Conservation (phyloP, 2,329 filamentous ascomycete species). For the Cadophora malorum region DNA sequence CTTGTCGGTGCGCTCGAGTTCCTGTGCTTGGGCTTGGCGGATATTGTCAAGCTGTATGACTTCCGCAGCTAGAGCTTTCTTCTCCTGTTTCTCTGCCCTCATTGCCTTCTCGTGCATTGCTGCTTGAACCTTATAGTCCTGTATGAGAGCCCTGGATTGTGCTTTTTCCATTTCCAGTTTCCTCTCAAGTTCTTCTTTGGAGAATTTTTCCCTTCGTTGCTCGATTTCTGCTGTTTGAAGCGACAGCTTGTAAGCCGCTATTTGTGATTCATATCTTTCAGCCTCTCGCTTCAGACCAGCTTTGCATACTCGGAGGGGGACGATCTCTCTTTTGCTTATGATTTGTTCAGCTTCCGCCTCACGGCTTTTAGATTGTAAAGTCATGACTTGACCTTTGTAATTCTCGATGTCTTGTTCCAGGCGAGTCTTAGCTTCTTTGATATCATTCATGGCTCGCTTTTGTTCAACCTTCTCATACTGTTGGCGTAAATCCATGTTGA, state of each 20-base stretch:
- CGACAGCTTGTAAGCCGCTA: not conserved
- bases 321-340: not conserved
- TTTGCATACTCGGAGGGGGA: not conserved
- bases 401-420: not conserved
- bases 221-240: not conserved
- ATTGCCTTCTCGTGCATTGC: not conserved
- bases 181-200: not conserved
- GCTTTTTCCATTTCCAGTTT: not conserved
- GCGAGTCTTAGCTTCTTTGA: not conserved
- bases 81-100: not conserved
- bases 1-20: not conserved
- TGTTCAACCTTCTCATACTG: not conserved
- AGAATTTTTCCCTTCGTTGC: not conserved
- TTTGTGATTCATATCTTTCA: not conserved
- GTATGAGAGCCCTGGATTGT: not conserved
- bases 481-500: not conserved
- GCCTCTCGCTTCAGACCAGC: not conserved
- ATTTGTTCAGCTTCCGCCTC: not conserved
- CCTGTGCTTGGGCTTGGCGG: not conserved
- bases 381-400: not conserved
- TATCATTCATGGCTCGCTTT: not conserved
- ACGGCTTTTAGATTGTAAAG: not conserved
- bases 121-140: not conserved
- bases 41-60: not conserved
- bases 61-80: not conserved